Evolutionary conservation across 2,329 filamentous ascomycete species (phyloP), one percentile per base, ranked within the genome.

Genomic region (Penicillium freii): DNA sequence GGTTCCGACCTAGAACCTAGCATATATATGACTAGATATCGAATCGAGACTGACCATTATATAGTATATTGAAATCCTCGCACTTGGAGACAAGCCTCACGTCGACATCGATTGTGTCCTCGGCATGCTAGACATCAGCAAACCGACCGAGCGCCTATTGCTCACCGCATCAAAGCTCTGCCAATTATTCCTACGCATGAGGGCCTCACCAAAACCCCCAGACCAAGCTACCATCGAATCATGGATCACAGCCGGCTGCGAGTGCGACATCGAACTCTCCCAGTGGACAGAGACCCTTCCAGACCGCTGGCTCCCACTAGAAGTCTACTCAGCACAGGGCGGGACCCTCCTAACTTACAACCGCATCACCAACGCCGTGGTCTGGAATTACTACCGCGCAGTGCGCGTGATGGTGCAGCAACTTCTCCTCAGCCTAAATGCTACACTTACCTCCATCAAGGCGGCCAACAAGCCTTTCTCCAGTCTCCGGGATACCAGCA

Each of bases 381-480:
- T 75, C 23, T 75, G 73, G 73, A 69, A 69, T 52, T 73, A 72
- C 50, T 73, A 75, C 58, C 73, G 72, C 5, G 69, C 71, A 3
- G 59, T 67, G 23, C 72, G 73, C 5, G 65, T 75, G 29, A 66
- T 74, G 48, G 54, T 73, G 13, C 72, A 74, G 19, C 58, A 64
- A 10, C 59, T 70, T 4, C 65, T 74, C 11, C 59, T 71, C 43
- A 65, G 60, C 17, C 63, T 75, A 13, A 61, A 63, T 25, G 51
- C 29, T 3, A 61, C 61, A 2, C 62, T 71, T 23, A 45, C 58
- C 29, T 48, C 57, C 3, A 55, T 66, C 5, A 51, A 58, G 27
- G 45, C 54, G 9, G 56, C 57, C 31, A 53, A 55, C n/a, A 50
- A 51, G 9, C 51, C 53, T 2, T 33, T 53, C 25, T 29, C 45